Base-by-base conservation (phyloP, 768 basidiomycete genomes). In the Lentinula sp. region DNA sequence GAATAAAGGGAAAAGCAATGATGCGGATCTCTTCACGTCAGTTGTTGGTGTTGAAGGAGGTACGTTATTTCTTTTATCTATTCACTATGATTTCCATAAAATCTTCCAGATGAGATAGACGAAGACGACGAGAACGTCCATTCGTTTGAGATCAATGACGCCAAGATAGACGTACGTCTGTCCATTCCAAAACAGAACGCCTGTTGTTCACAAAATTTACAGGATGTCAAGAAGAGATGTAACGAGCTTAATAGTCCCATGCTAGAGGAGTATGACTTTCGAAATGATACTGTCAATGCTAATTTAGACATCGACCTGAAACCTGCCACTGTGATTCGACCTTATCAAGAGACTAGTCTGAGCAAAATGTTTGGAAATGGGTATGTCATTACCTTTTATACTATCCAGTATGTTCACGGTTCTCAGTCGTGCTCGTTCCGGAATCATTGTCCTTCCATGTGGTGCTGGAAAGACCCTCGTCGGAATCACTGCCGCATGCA, bases 341-440 rank as follows among this genome's bases (percentile, higher is more conserved):
- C 97, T 13, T 99, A 99, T 74, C 97, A 99, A 73, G 96, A 98
- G 75, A 99, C 97, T 57, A 95, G 92, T 70, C 77, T 99, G 46
- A 95, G 93, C 65, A 99, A 99, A 76, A 99, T 99, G 97, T 99
- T 99, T 73, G 96, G 97, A 57, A 98, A 99, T 72, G 97, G 95
- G 92, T 94, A 73, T 58, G 81, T 65, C 11, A 31, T 39, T 63
- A 15, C 50, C 62, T 56, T 64, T 21, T 31, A 45, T 31, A 46
- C 43, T 63, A 4, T 58, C 61, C 52, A 50, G 49, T 46, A 53
- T 21, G 54, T 58, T 52, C 52, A 63, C 34, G 50, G 43, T 60
- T 61, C 49, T 48, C 61, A 95, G 95, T 54, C 95, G 97, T 70
- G 97, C 97, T 50, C 85, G 97, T 59, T 97, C 94, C 48, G 97